Conservation (phyloP, 441 rosid species). For the Gossypium davidsonii region DNA sequence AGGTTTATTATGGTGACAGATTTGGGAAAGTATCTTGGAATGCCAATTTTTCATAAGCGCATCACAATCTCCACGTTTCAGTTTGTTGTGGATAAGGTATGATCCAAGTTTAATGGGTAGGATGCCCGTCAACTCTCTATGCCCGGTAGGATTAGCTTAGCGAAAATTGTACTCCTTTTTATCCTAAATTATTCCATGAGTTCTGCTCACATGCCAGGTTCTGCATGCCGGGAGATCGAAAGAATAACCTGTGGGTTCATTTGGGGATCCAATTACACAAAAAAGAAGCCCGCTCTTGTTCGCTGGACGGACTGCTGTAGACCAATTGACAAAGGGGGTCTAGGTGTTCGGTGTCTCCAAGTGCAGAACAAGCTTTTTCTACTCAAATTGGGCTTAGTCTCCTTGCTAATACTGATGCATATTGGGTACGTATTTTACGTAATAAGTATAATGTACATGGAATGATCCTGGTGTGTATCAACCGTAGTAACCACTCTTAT, state of each 20-base stretch:
- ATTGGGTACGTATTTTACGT: not conserved
- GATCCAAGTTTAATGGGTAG: too few species aligned
- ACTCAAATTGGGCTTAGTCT: not conserved
- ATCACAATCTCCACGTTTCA: too few species aligned
- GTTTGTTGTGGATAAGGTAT: too few species aligned
- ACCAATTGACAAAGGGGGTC: not conserved
- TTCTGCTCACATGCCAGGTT: too few species aligned
- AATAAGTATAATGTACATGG: not conserved
- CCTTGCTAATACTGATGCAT: not conserved
- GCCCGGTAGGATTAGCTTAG: too few species aligned
- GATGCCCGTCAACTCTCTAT: too few species aligned
- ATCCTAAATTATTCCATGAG: too few species aligned
- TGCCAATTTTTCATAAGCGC: too few species aligned
- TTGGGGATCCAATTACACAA: not conserved
- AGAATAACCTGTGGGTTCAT: not conserved
- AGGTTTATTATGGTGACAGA: too few species aligned
- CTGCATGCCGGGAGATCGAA: too few species aligned
- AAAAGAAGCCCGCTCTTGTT: not conserved
- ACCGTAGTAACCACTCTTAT: not conserved
- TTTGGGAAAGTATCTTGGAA: too few species aligned
- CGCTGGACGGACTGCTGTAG: not conserved
- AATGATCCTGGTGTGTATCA: not conserved
- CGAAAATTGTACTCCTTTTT: too few species aligned
- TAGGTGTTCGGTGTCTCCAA: not conserved
- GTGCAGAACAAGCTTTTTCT: not conserved